Conservation (phyloP, 805 yeast genomes). For the Saturnispora dispora region DNA sequence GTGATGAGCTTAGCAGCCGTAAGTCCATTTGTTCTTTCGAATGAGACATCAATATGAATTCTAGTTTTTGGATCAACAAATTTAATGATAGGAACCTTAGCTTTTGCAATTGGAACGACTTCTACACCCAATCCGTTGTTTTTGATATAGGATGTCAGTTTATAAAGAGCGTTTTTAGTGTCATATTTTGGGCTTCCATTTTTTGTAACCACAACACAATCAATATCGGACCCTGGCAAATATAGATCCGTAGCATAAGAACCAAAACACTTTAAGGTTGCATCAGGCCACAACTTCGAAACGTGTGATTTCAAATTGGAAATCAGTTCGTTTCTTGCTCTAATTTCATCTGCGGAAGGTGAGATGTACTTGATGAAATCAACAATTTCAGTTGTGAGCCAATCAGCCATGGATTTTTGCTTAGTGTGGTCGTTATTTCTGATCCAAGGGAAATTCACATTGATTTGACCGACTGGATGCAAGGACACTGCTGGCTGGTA, state of each 20-base stretch:
- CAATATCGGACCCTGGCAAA: slow-evolving; percentile 92
- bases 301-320: slow-evolving; percentile 45
- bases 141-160: slow-evolving; percentile 62
- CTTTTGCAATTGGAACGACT: slow-evolving; percentile 79
- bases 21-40: slow-evolving; percentile 75
- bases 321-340: slow-evolving; percentile 57
- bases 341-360: slow-evolving; percentile 69
- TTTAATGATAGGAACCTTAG: slow-evolving; percentile 91
- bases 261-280: slow-evolving; percentile 82
- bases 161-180: slow-evolving; percentile 57
- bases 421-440: slow-evolving; percentile 66
- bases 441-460: slow-evolving; percentile 61
- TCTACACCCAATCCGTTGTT: slow-evolving; percentile 52
- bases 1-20: slow-evolving; percentile 73
- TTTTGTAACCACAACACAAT: slow-evolving; percentile 72
- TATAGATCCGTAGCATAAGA: slow-evolving; percentile 90
- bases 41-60: slow-evolving; percentile 82
- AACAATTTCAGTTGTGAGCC: slow-evolving; percentile 78
- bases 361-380: slow-evolving; percentile 82
- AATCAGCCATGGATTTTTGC: slow-evolving; percentile 71
- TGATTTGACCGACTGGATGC: slow-evolving; percentile 23
- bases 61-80: slow-evolving; percentile 64
- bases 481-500: slow-evolving; percentile 21
- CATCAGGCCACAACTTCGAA: slow-evolving; percentile 60
- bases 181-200: slow-evolving; percentile 42